These are phyloP conservation scores for Bipolaris bicolor DNA, from an alignment of 2,329 filamentous ascomycete genomes.

Conservation along the genomic window DNA sequence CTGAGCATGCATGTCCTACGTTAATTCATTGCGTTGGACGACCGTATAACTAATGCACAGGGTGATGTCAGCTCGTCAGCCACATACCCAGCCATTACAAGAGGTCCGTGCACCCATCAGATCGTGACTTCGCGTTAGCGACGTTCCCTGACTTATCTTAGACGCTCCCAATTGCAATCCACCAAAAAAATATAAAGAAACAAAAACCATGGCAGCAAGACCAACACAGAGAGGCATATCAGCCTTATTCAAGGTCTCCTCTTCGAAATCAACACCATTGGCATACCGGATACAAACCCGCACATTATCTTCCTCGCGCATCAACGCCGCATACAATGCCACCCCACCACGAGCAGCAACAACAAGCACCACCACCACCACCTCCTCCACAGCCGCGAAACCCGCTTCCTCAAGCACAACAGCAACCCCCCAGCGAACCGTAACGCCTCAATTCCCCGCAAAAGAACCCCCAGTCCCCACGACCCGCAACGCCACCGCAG, in stretches of 20 bases:
- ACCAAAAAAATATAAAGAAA: neutral
- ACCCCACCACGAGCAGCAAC: constrained; percentile 28
- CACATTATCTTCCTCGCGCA: constrained; percentile 29
- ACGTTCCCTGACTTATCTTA: neutral
- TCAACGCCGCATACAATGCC: constrained; percentile 30
- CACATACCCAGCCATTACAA: too few relatives aligned
- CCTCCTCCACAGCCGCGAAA: constrained; percentile 22
- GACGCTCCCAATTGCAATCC: neutral
- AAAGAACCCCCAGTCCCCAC: constrained; percentile 46
- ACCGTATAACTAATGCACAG: too few relatives aligned
- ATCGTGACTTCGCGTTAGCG: constrained; percentile 25
- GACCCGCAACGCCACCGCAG: constrained; percentile 35
- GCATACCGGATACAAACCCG: constrained; percentile 26
- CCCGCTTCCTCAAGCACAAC: constrained; percentile 15
- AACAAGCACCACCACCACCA: constrained; percentile 4
- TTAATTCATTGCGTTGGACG: too few relatives aligned
- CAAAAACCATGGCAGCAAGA: constrained; percentile 28
- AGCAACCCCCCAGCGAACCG: constrained; percentile 35
- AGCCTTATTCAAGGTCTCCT: constrained; percentile 22
- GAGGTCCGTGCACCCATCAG: constrained; percentile 11
- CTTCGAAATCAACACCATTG: constrained; percentile 23
- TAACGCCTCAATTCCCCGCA: constrained; percentile 34
- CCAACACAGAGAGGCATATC: constrained; percentile 29
- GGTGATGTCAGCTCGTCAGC: too few relatives aligned
- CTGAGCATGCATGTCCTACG: too few relatives aligned